These are phyloP conservation scores for Phytophthora lateralis DNA, from an alignment of 352 stramenopile genomes.

Conservation along the genomic window DNA sequence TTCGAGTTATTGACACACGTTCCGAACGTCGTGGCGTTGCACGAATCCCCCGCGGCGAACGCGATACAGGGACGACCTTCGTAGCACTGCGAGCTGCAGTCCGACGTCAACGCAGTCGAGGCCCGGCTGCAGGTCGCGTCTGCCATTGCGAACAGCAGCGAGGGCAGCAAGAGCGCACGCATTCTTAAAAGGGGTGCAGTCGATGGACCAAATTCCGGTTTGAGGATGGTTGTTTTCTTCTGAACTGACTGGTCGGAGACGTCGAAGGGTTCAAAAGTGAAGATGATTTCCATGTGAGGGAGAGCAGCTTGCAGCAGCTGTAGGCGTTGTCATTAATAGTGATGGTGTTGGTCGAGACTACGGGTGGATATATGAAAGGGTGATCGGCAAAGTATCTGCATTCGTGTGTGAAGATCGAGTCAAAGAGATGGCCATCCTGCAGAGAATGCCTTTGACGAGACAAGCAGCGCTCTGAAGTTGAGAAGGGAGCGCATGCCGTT, in stretches of 20 bases:
- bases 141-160: not conserved
- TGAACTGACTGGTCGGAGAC: not conserved
- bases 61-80: constrained; percentile 59
- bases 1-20: constrained; percentile 21
- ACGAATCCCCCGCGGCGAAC: constrained; percentile 35
- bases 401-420: too few species aligned
- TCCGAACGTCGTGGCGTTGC: constrained; percentile 27
- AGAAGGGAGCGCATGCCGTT: too few species aligned
- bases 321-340: too few species aligned
- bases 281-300: too few species aligned
- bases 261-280: not conserved
- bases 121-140: constrained; percentile 42
- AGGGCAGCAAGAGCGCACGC: constrained; percentile 1
- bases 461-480: too few species aligned
- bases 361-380: too few species aligned
- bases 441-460: too few species aligned
- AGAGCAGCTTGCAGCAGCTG: not conserved
- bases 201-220: not conserved
- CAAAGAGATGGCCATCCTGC: too few species aligned
- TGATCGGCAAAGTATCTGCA: too few species aligned
- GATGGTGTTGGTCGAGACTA: not conserved
- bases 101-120: constrained; percentile 54
- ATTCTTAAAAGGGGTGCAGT: not conserved
- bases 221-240: not conserved
- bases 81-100: constrained; percentile 57